Evolutionary conservation across 1,284 basidiomycete species (phyloP).

Genomic region (Boletus semigastroideus): DNA sequence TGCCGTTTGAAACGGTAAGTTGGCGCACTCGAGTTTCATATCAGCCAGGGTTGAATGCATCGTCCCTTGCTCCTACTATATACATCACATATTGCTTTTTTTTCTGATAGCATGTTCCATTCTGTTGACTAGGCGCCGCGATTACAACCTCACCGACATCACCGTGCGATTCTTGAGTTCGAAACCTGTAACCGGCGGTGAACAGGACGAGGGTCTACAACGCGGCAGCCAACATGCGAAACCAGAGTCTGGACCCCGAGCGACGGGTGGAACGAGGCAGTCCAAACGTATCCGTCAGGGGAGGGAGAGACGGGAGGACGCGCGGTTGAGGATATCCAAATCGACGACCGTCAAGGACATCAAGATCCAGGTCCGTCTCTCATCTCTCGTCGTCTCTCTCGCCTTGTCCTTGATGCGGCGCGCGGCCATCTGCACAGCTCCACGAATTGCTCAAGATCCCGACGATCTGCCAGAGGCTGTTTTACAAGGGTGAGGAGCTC

Average conservation of each 20-base stretch:
- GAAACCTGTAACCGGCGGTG: slow-evolving; percentile 20
- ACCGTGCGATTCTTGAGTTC: slow-evolving; percentile 42
- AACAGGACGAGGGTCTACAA: slow-evolving; percentile 27
- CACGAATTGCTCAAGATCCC: slow-evolving; percentile 62
- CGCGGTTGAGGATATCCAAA: slow-evolving; percentile 57
- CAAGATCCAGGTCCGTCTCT: slow-evolving; percentile 59
- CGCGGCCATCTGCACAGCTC: slow-evolving; percentile 38
- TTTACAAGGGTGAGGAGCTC: slow-evolving; percentile 61
- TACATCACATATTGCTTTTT: slow-evolving; percentile 9
- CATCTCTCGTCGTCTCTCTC: not conserved
- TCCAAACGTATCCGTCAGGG: slow-evolving; percentile 65
- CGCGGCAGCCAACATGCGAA: slow-evolving; percentile 27
- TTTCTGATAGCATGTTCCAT: slow-evolving; percentile 18
- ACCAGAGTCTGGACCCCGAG: slow-evolving; percentile 27
- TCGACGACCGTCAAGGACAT: slow-evolving; percentile 72
- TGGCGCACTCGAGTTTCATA: slow-evolving; percentile 13
- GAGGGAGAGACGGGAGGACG: slow-evolving; percentile 48
- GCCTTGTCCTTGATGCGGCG: slow-evolving; percentile 2
- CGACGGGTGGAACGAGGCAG: slow-evolving; percentile 45
- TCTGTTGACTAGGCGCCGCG: slow-evolving; percentile 40
- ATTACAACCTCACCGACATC: slow-evolving; percentile 54
- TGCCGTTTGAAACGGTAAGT: slow-evolving; percentile 63
- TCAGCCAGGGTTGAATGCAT: slow-evolving; percentile 12
- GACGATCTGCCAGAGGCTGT: slow-evolving; percentile 72
- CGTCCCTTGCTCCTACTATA: slow-evolving; percentile 5